phyloP scores from a whole-genome alignment of 1,139 yeast species.

The Tardiomyces blankii region DNA sequence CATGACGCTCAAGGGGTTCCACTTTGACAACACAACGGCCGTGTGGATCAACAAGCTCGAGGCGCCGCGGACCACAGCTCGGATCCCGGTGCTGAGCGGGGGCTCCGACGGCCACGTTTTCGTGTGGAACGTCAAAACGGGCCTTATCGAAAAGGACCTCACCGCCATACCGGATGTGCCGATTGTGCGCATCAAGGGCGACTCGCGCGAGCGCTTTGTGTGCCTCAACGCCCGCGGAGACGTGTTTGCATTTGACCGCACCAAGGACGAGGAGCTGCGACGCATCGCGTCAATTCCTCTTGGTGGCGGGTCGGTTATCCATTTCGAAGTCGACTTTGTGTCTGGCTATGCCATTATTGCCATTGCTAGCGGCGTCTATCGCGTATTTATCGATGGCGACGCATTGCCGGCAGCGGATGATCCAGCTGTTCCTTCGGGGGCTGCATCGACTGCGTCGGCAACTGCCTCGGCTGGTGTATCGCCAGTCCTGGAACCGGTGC shows the following conservation, averaged over 20 bases:
- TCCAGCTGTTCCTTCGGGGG: background rate
- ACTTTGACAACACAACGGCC: slow-evolving; percentile 17
- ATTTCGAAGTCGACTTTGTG: background rate
- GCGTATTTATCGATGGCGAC: background rate
- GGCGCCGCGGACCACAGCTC: slow-evolving; percentile 10
- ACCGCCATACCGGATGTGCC: slow-evolving; percentile 6
- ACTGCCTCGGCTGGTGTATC: background rate
- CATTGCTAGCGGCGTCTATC: background rate
- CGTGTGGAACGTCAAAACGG: slow-evolving; percentile 10
- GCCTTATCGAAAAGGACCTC: slow-evolving; percentile 4
- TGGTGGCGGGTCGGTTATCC: background rate
- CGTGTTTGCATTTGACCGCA: slow-evolving; percentile 4
- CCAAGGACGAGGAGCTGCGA: background rate
- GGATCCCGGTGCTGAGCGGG: slow-evolving; percentile 7
- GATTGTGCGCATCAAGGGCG: slow-evolving; percentile 16
- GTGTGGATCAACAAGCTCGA: slow-evolving; percentile 23
- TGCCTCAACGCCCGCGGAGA: slow-evolving; percentile 12
- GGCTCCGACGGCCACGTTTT: slow-evolving; percentile 19
- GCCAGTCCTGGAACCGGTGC: background rate
- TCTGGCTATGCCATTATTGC: background rate
- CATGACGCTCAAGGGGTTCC: slow-evolving; percentile 12
- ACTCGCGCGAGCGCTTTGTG: slow-evolving; percentile 12
- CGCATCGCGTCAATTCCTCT: background rate
- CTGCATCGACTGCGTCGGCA: background rate
- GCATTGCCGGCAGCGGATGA: background rate